Evolutionary conservation across 2,329 filamentous ascomycete genomes (phyloP).

Genomic region (Fusarium haematococcum): DNA sequence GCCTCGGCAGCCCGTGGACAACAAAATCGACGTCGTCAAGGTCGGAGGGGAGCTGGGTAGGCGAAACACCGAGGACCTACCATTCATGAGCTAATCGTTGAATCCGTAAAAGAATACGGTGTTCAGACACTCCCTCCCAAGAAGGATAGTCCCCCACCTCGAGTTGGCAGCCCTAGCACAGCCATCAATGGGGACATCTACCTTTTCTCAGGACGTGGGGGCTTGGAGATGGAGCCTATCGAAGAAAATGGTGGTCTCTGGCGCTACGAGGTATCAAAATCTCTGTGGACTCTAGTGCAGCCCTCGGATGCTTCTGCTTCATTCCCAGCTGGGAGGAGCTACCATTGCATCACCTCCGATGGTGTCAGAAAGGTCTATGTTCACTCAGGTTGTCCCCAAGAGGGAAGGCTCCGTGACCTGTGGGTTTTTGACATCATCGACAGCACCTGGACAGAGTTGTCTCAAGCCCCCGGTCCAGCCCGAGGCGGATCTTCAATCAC

Average conservation of each 20-base stretch:
- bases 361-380: slow-evolving; percentile 61
- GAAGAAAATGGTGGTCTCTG: slow-evolving; percentile 70
- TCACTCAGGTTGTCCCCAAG: slow-evolving; percentile 71
- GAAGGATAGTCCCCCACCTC: slow-evolving; percentile 57
- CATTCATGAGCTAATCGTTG: too few relatives aligned
- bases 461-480: slow-evolving; percentile 63
- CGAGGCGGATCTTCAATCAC: slow-evolving; percentile 58
- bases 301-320: slow-evolving; percentile 52
- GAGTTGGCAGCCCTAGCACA: slow-evolving; percentile 66
- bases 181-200: slow-evolving; percentile 62
- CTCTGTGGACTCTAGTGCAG: slow-evolving; percentile 56
- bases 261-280: slow-evolving; percentile 58
- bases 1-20: slow-evolving; percentile 63
- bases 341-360: slow-evolving; percentile 62
- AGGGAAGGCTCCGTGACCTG: slow-evolving; percentile 67
- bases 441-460: slow-evolving; percentile 63
- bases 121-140: slow-evolving; percentile 34
- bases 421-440: slow-evolving; percentile 67
- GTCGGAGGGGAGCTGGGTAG: slow-evolving; percentile 26
- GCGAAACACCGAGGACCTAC: not conserved
- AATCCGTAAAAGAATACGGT: not conserved
- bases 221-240: slow-evolving; percentile 68
- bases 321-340: slow-evolving; percentile 64
- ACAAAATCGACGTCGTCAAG: slow-evolving; percentile 56
- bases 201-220: slow-evolving; percentile 73